phyloP scores from a whole-genome alignment of 208 protist species.

The Trypanosoma theileri region DNA sequence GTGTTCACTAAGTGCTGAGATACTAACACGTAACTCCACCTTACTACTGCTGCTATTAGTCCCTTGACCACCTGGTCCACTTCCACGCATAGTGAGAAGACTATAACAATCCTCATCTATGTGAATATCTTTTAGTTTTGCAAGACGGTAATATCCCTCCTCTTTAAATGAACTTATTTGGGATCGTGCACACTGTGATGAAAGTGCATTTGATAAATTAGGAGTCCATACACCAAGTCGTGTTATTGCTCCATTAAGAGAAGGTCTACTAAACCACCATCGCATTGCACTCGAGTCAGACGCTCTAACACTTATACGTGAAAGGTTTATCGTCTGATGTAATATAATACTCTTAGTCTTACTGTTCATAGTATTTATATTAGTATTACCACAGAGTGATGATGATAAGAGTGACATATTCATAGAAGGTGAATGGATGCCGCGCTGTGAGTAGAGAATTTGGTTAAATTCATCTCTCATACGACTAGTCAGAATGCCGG shows the following conservation, averaged over 20 bases:
- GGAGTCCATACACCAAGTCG: neutral
- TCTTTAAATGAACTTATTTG: constrained; percentile 64
- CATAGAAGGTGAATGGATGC: too few relatives aligned
- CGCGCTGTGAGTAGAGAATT: too few relatives aligned
- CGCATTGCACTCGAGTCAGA: neutral
- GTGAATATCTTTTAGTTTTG: constrained; percentile 36
- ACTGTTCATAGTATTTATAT: too few relatives aligned
- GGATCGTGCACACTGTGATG: constrained; percentile 27
- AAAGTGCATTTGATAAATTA: neutral
- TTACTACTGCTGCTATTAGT: constrained; percentile 88
- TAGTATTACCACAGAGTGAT: too few relatives aligned
- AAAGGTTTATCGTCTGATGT: too few relatives aligned
- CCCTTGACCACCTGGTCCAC: constrained; percentile 82
- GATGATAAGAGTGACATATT: too few relatives aligned
- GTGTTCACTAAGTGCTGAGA: constrained; percentile 43
- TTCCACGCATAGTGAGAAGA: constrained; percentile 61
- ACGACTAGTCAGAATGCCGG: too few relatives aligned
- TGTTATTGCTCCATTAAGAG: neutral
- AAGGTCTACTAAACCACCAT: constrained; percentile 6
- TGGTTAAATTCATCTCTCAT: too few relatives aligned
- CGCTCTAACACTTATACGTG: too few relatives aligned
- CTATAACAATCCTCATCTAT: constrained; percentile 55
- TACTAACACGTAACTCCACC: constrained; percentile 70
- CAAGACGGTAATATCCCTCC: constrained; percentile 64
- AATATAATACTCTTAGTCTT: too few relatives aligned